A percentile compares a stretch with the other conserved stretches of the same genome.
These are phyloP conservation scores for Tolypocladium guangdongense DNA, from an alignment of 2,329 filamentous ascomycete species.

Conservation along the genomic window DNA sequence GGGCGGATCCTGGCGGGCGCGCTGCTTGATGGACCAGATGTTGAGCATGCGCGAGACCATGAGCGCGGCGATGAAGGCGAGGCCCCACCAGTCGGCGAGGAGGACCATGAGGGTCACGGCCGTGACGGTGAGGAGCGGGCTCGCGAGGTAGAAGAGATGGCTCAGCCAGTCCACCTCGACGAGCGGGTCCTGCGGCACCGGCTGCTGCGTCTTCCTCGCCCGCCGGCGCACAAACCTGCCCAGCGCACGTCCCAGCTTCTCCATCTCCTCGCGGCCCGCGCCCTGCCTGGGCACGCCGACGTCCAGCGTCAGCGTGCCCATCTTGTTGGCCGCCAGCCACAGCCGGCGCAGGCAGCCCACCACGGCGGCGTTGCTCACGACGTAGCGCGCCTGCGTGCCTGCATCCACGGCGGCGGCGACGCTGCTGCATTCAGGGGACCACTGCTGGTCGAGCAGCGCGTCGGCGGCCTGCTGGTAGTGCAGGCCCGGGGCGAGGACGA, in stretches of 20 bases:
- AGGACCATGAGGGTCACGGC: constrained; percentile 34
- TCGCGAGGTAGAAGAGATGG: constrained; percentile 35
- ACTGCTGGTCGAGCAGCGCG: constrained; percentile 23
- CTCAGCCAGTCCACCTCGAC: constrained; percentile 33
- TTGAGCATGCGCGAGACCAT: constrained; percentile 45
- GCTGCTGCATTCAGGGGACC: background rate
- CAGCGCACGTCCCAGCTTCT: constrained; percentile 10
- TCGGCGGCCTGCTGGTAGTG: constrained; percentile 50
- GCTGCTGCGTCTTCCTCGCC: background rate
- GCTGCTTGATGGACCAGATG: constrained; percentile 43
- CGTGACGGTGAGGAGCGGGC: constrained; percentile 33
- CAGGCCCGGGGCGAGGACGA: constrained; percentile 48
- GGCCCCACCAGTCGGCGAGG: constrained; percentile 40
- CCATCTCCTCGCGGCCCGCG: constrained; percentile 2
- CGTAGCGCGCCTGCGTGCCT: constrained; percentile 13
- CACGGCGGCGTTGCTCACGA: constrained; percentile 39
- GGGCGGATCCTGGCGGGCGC: constrained; percentile 15
- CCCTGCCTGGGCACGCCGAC: constrained; percentile 13
- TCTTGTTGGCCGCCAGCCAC: constrained; percentile 10
- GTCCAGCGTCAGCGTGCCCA: constrained; percentile 15
- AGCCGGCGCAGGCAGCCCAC: constrained; percentile 31
- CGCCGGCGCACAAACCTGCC: background rate
- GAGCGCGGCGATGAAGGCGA: constrained; percentile 35
- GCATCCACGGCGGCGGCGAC: background rate
- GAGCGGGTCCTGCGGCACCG: background rate